Base-by-base conservation (phyloP, 2,329 filamentous ascomycete genomes). In the Fusarium protoensiforme region DNA sequence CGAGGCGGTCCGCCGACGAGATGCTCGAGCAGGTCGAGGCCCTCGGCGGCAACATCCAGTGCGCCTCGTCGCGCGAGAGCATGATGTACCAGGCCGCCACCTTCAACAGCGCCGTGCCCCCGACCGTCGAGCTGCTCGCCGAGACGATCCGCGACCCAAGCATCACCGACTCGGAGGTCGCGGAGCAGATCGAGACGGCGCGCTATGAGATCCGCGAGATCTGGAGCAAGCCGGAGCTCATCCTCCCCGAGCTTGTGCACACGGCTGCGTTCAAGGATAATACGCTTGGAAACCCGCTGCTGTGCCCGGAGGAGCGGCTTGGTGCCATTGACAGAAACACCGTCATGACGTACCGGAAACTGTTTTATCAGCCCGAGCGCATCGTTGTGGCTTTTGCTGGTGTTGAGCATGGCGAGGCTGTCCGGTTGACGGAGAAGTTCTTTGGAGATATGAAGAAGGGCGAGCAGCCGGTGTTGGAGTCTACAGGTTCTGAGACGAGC, bases 71-170 rank as follows among this genome's bases (percentile, higher is more conserved):
- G 2, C 89, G 96, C 74, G 96, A 99, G 84, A 94, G 94, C 65
- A 90, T 99, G 84, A 99, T 99, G 96, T 99, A 99, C 86, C 96
- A 99, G 83, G 94, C 95, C 2, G 96, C 96, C 29, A 98, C 95
- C 33, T 99, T 99, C 89, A 99, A 99, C 86, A 92, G 92, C 29
- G 92, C 94, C 20, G 95, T 99, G 10, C 92, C 94, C 8, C 91
- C 91, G 10, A 94, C 96, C 14, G 90, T 97, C 27, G 94, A 88
- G 33, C 85, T 99, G 20, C 89, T 99, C 43, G 96, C 96, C 67
- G 96, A 99, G 82, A 98, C 96, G 35, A 97, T 99, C 71, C 92
- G 94, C 67, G 90, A 97, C 75, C 94, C 96, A 7, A 83, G 88
- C 64, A 92, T 98, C 75, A 97, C 94, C 10, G 93, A 97, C 29